Base-by-base conservation (phyloP, 2,329 filamentous ascomycete genomes). In the Cercospora canescens region DNA sequence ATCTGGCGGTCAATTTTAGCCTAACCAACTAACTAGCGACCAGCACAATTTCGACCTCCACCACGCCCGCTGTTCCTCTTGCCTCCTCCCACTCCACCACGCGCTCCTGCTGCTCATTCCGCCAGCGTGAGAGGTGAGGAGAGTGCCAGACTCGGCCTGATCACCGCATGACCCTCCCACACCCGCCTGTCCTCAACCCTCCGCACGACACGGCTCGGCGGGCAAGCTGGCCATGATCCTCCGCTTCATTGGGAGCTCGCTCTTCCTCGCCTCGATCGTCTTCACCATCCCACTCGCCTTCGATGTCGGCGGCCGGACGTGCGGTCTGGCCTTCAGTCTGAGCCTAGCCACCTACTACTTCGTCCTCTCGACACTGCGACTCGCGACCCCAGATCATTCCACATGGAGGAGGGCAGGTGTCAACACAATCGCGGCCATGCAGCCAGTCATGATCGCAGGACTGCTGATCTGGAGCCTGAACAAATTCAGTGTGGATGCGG, bases 211-310 rank as follows among this genome's bases (percentile, higher is more conserved):
- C 52, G 45, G 56, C 55, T 61, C 64, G 28, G 45, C 64, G 63
- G 45, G 34, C 45, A 60, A 62, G 66, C 55, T 48, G 30, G 48
- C 50, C 75, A 79, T 82, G 81, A 81, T 79, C 72, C 76, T 78
- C 75, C 76, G 82, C 77, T 81, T 81, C 80, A 79, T 82, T 78
- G 79, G 80, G 80, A 80, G 73, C 78, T 79, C 75, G 76, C 79
- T 80, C 82, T 98, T 97, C 82, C 89, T 98, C 74, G 86, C 94
- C 81, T 91, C 91, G 81, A 93, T 97, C 79, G 89, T 98, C 77
- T 91, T 98, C 77, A 97, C 93, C 69, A 95, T 99, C 78, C 95
- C 95, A 68, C 89, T 99, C 77, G 92, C 94, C 75, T 98, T 98
- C 83, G 95, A 99, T 87, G 94, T 98, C 76, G 95, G 95, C 78